Conservation (phyloP, 1,284 basidiomycete genomes). For the Apiotrichum laibachii region DNA sequence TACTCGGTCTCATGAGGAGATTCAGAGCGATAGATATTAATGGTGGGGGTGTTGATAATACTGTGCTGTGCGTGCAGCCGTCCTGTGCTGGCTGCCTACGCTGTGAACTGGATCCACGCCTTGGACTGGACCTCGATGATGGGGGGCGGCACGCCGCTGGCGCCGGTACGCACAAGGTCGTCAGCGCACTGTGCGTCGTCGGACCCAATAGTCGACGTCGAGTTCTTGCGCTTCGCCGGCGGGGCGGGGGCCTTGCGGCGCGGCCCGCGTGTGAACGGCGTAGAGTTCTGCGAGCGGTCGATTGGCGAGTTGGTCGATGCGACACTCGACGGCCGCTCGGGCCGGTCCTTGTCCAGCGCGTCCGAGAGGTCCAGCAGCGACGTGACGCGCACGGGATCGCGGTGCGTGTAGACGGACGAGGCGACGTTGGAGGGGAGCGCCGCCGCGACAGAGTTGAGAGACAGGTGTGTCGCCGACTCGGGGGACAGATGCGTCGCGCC, state of each 20-base stretch:
- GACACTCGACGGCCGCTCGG: constrained; percentile 1
- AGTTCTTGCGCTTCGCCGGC: constrained; percentile 26
- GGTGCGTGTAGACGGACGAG: background rate
- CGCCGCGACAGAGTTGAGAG: constrained; percentile 10
- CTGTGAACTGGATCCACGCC: constrained; percentile 40
- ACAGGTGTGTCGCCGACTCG: constrained; percentile 7
- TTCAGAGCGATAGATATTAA: no score
- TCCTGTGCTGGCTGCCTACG: constrained; percentile 2
- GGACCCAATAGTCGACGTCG: constrained; percentile 12
- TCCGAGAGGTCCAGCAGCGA: constrained; percentile 42
- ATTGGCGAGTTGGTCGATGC: constrained; percentile 11
- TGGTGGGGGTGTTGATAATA: no score
- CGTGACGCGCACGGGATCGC: constrained; percentile 39
- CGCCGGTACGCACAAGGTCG: constrained; percentile 33
- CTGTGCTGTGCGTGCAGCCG: no score
- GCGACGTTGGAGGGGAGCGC: constrained; percentile 7
- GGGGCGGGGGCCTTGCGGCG: constrained; percentile 38
- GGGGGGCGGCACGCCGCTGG: constrained; percentile 36
- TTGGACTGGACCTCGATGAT: constrained; percentile 38
- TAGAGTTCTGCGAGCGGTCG: constrained; percentile 12
- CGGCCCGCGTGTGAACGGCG: constrained; percentile 10
- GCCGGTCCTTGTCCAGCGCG: constrained; percentile 22
- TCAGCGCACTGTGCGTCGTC: constrained; percentile 11
- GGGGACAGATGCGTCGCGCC: constrained; percentile 7
- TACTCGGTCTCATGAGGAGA: no score